phyloP scores from a whole-genome alignment of 2,329 filamentous ascomycete genomes.

The Claviceps pusilla region DNA sequence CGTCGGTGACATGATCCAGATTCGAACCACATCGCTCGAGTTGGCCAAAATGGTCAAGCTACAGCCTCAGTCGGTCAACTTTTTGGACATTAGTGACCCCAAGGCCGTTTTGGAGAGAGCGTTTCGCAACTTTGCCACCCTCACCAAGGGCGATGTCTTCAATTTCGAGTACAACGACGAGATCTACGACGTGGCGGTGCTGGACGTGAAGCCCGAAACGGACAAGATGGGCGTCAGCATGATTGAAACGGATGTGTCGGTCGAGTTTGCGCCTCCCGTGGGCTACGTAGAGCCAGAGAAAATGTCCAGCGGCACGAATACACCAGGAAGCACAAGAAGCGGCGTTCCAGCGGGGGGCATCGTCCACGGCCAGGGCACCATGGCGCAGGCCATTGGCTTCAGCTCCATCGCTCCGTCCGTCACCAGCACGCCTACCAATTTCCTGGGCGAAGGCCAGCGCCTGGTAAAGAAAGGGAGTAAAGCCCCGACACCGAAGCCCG shows the following conservation, averaged over 20 bases:
- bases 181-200: constrained; percentile 78
- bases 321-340: constrained; percentile 53
- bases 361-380: constrained; percentile 73
- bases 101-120: constrained; percentile 95
- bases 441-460: constrained; percentile 64
- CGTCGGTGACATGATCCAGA: constrained; percentile 83
- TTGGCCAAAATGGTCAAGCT: constrained; percentile 89
- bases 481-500: constrained; percentile 46
- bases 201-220: constrained; percentile 79
- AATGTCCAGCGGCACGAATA: constrained; percentile 62
- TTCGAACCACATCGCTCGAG: constrained; percentile 86
- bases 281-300: constrained; percentile 83
- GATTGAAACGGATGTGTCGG: constrained; percentile 88
- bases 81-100: constrained; percentile 92
- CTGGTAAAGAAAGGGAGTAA: constrained; percentile 75
- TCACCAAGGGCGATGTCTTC: constrained; percentile 89
- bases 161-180: constrained; percentile 95
- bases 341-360: constrained; percentile 56
- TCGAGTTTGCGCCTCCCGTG: constrained; percentile 87
- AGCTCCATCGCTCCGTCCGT: constrained; percentile 70
- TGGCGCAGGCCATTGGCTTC: constrained; percentile 98
- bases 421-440: constrained; percentile 58
- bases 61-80: constrained; percentile 81
- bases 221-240: constrained; percentile 81
- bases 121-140: constrained; percentile 86